Evolutionary conservation across 768 basidiomycete species (phyloP).

Genomic region (Cyathus striatus): DNA sequence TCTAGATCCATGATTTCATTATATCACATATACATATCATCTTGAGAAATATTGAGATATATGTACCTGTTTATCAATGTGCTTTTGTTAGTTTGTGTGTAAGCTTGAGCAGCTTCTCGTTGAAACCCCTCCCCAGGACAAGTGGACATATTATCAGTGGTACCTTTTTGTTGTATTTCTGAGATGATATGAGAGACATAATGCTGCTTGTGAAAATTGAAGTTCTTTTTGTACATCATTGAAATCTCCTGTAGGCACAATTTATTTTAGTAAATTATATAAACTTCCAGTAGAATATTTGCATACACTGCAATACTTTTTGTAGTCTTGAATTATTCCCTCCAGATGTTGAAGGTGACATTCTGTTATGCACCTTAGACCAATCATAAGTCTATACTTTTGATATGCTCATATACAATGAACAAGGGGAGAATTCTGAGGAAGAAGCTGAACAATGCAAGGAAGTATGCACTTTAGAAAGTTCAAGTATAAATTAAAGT

Average conservation of each 20-base stretch:
- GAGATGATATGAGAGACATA: conserved; percentile 12
- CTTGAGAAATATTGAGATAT: too few species aligned
- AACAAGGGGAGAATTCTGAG: conserved; percentile 14
- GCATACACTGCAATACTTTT: conserved; percentile 10
- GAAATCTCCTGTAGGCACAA: conserved; percentile 9
- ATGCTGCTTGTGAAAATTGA: conserved; percentile 25
- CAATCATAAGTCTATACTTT: conserved; percentile 15
- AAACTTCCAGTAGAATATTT: conserved; percentile 5
- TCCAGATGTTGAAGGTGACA: conserved; percentile 12
- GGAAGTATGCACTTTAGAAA: conserved; percentile 17
- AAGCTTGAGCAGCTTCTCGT: conserved; percentile 21
- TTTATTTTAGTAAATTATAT: too few species aligned
- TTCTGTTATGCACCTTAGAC: conserved; percentile 18
- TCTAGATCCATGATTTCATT: conserved; percentile 11
- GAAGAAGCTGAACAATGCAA: conserved; percentile 21
- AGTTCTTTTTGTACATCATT: conserved; percentile 19
- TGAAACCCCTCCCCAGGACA: conserved; percentile 23
- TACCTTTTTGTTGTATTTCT: conserved; percentile 18
- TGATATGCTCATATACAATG: conserved; percentile 18
- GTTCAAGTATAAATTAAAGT: conserved; percentile 1
- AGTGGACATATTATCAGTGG: conserved; percentile 20
- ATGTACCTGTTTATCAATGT: conserved; percentile 21
- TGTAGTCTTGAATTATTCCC: conserved; percentile 10
- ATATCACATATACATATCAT: neutral
- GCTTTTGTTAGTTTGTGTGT: conserved; percentile 20